Evolutionary conservation across 495 filamentous ascomycete genomes (phyloP), one percentile per base, ranked within the genome.

Genomic region (Ramalina intermedia): DNA sequence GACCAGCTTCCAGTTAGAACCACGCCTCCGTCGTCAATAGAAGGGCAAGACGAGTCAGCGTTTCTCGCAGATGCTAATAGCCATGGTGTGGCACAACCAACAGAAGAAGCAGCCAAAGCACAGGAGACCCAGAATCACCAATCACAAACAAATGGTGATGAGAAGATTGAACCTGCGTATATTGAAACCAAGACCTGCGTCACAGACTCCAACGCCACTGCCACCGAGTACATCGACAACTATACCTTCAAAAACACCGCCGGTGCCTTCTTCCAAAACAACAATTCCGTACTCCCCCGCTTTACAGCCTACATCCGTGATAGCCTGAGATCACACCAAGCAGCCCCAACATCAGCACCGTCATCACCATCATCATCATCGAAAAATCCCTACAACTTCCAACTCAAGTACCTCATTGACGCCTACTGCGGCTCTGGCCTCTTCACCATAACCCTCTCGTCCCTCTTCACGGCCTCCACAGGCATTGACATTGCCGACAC

Each of bases 231-330:
- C 62, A 71, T 98, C 47, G 86, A 86, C 58, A 61, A 80, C 63
- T 94, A 82, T 68, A 65, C 80, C 61, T 94, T 98, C 71, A 76
- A 74, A 60, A 96, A 90, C 72, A 85, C 82, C 27, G 91, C 91
- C 17, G 87, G 87, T 37, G 70, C 83, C 39, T 98, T 98, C 75
- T 98, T 98, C 77, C 91, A 98, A 60, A 98, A 98, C 70, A 98
- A 98, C 74, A 98, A 98, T 69, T 94, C 87, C 42, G 96, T 98
- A 66, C 80, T 98, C n/a, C 75, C 84, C 37, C 65, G 63, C 11
- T 95, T 98, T 67, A 96, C 88, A 12, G 74, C 79, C 51, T 96
- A 90, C 70, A 86, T 98, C 67, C 87, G 91, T 44, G 69, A 81
- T 41, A 78, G 86, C 59, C 81, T 90, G 56, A 71, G 69, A 96